Conservation (phyloP, 192 early-diverging fungal genomes). For the Chytriomyces sp. region DNA sequence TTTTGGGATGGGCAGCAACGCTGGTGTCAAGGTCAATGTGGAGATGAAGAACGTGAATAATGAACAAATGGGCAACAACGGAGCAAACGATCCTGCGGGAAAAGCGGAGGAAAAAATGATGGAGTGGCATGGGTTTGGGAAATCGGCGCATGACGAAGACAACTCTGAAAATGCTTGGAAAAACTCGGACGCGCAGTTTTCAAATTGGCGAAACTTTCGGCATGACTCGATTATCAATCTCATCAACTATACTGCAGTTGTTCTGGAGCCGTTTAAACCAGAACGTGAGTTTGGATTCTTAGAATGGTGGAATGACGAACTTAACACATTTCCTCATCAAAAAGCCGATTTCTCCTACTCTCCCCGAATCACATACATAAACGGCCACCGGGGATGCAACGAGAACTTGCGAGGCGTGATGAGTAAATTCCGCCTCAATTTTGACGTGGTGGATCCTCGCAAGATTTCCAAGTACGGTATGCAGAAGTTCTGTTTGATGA, state of each 20-base stretch:
- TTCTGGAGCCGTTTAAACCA: constrained; percentile 4
- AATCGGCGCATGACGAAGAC: background rate
- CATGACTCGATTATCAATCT: background rate
- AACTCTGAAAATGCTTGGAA: background rate
- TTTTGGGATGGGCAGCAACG: too few relatives aligned
- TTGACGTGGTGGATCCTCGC: constrained; percentile 18
- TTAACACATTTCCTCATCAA: background rate
- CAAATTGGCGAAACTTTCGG: background rate
- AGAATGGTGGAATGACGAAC: background rate
- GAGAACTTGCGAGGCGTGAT: constrained; percentile 28
- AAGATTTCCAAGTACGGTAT: constrained; percentile 24
- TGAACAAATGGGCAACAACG: too few relatives aligned
- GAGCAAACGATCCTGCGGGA: too few relatives aligned
- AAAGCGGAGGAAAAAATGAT: background rate
- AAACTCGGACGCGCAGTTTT: background rate
- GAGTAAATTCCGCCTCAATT: background rate
- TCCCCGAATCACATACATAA: constrained; percentile 23
- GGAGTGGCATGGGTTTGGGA: background rate
- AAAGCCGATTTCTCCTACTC: constrained; percentile 1
- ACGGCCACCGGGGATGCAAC: constrained; percentile 26
- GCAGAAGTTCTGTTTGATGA: background rate
- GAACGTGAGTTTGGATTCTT: background rate
- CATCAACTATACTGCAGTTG: background rate
- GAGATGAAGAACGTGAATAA: too few relatives aligned
- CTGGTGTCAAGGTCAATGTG: too few relatives aligned